Evolutionary conservation across 345 rosid genomes (phyloP).

Genomic region (Turritis glabra): DNA sequence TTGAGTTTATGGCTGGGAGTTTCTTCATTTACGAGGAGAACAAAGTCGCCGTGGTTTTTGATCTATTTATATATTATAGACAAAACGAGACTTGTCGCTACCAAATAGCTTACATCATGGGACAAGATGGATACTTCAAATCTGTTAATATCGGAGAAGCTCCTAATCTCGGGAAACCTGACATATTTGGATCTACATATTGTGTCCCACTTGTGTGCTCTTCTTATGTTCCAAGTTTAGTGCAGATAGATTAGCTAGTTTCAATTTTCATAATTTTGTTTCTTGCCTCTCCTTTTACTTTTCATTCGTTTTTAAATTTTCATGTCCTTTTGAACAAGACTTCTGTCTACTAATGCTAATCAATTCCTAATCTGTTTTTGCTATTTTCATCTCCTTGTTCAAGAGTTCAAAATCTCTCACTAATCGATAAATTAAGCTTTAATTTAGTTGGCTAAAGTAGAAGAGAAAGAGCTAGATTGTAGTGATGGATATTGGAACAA

Average conservation of each 20-base stretch:
- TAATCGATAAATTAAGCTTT: not conserved
- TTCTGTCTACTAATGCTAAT: not conserved
- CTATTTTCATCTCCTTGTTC: not conserved
- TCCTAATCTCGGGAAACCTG: not conserved
- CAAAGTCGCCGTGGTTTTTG: not conserved
- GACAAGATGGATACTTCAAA: not conserved
- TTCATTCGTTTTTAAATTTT: too few species aligned
- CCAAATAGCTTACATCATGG: not conserved
- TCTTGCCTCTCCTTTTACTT: too few species aligned
- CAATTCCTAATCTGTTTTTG: not conserved
- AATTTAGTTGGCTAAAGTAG: not conserved
- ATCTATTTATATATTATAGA: not conserved
- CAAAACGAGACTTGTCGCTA: not conserved
- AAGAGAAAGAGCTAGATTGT: too few species aligned
- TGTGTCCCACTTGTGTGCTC: not conserved
- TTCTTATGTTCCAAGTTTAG: not conserved
- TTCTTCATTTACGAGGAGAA: not conserved
- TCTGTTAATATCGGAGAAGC: not conserved
- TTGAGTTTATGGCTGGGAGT: not conserved
- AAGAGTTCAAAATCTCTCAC: not conserved
- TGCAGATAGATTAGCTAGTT: not conserved
- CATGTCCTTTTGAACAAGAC: not conserved
- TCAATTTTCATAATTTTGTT: not conserved
- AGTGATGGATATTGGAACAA: slow-evolving; percentile 69
- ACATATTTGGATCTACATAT: not conserved